Base-by-base conservation (phyloP, 2,329 filamentous ascomycete species). In the Metarhizium sp. region DNA sequence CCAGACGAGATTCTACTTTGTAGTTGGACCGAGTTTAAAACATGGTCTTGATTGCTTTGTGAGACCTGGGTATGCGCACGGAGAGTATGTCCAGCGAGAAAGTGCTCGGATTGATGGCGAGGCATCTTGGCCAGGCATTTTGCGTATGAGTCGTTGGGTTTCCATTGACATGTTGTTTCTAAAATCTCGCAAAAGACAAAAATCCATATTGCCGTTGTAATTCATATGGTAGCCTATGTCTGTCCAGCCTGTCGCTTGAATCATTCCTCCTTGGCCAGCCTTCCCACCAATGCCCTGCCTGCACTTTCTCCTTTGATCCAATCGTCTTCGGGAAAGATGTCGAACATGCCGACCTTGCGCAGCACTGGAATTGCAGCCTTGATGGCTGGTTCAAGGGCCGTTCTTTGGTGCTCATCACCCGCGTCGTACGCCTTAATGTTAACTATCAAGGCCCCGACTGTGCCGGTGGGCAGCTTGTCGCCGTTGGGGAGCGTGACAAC, bases 331-430 rank as follows among this genome's bases (percentile, higher is more conserved):
- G 25, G 7, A 42, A 60, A 59, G 8, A 59, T 43, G 7, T 53
- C 57, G 55, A 60, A 60, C 43, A 60, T 43, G 52, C 57, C 59
- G 5, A 60, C 57, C 6, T 34, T 34, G 32, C 32, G 32, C 32
- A 34, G 32, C 32, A 34, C 32, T 34, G 32, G 32, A 11, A 34
- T 13, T 5, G 55, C 49, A 16, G 59, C 58, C 18, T 47, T 49
- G 2, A 59, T 55, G 2, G 58, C 58, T 29, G 30, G 36, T 36
- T 47, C 32, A 2, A 34, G 32, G 6, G 32, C 32, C 6, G 6
- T 32, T 25, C 36, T 29, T 20, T 18, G 11, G 32, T 55, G 49
- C 34, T 34, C 32, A 6, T 34, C 32, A 6, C 32, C 32, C 6
- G 32, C 32, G 32, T 58, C 54, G 54, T 58, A 59, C 7, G 56